phyloP scores from a whole-genome alignment of 1,139 yeast species.

The Debaryomyces fabryi region DNA sequence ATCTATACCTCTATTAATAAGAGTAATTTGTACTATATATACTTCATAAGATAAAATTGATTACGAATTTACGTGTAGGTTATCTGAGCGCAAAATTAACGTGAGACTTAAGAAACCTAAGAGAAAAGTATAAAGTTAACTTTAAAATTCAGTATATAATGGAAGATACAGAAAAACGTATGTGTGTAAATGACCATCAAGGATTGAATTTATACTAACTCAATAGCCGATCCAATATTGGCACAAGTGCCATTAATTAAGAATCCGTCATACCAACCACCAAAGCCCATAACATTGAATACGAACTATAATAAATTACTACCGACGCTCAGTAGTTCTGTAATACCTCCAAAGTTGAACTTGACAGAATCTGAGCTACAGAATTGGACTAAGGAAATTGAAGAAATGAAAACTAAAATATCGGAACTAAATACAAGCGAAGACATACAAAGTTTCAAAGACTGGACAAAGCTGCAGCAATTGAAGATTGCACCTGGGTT shows the following conservation, averaged over 20 bases:
- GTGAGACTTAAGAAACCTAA: neutral
- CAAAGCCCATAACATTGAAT: constrained; percentile 59
- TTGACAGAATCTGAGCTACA: constrained; percentile 30
- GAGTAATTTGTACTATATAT: constrained; percentile 8
- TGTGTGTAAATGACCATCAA: constrained; percentile 10
- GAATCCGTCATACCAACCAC: constrained; percentile 58
- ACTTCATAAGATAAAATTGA: constrained; percentile 2
- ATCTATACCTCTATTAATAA: neutral
- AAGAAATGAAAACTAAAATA: constrained; percentile 18
- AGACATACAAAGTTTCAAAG: constrained; percentile 23
- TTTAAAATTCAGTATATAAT: constrained; percentile 10
- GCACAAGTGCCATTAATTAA: constrained; percentile 61
- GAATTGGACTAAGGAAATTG: constrained; percentile 34
- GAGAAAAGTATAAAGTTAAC: neutral
- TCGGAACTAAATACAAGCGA: constrained; percentile 16
- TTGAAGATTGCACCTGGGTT: constrained; percentile 48
- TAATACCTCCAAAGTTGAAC: constrained; percentile 44
- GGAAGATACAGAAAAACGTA: constrained; percentile 26
- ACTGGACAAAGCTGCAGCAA: constrained; percentile 41
- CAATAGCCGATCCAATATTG: constrained; percentile 51
- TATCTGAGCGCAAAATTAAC: constrained; percentile 4
- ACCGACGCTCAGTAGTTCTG: constrained; percentile 36
- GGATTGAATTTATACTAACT: constrained; percentile 9
- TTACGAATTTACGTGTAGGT: constrained; percentile 3
- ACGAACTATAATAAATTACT: constrained; percentile 49